Evolutionary conservation across 108 stramenopile genomes (phyloP).

Genomic region (Halocafeteria seosinensis): DNA sequence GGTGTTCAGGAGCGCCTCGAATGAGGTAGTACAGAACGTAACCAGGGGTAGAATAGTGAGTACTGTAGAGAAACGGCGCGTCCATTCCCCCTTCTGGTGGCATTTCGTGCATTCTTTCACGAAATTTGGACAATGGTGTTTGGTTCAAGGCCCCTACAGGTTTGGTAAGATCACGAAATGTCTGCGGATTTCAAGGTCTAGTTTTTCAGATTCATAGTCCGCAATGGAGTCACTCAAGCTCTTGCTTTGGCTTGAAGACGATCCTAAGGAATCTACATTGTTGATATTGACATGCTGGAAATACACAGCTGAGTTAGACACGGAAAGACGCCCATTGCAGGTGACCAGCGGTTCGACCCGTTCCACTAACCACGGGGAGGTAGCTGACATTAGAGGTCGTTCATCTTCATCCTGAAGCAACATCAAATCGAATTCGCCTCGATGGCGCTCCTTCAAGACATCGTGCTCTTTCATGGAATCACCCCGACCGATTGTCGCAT

Average conservation of each 20-base stretch:
- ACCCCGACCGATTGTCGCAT: background rate
- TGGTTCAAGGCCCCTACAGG: constrained; percentile 35
- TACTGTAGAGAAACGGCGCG: constrained; percentile 73
- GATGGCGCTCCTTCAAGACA: background rate
- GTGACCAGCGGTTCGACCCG: background rate
- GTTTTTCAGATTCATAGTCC: constrained; percentile 48
- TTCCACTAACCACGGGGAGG: background rate
- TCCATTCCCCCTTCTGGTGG: constrained; percentile 21
- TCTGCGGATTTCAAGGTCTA: constrained; percentile 47
- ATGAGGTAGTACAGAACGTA: constrained; percentile 92
- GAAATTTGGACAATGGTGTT: constrained; percentile 11
- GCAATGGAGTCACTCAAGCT: constrained; percentile 30
- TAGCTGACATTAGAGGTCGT: background rate
- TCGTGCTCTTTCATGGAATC: background rate
- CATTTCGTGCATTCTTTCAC: constrained; percentile 22
- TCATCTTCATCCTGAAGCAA: background rate
- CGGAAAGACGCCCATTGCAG: background rate
- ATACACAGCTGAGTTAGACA: background rate
- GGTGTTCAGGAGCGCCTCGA: constrained; percentile 78
- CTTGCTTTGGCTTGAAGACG: background rate
- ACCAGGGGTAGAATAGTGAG: constrained; percentile 83
- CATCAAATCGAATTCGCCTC: background rate
- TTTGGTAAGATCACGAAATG: constrained; percentile 37
- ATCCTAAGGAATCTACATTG: background rate
- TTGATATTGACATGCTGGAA: background rate